A percentile compares a stretch with the other conserved stretches of the same genome.
phyloP scores from a whole-genome alignment of 2,329 filamentous ascomycete species.

The Diaporthe sp. region DNA sequence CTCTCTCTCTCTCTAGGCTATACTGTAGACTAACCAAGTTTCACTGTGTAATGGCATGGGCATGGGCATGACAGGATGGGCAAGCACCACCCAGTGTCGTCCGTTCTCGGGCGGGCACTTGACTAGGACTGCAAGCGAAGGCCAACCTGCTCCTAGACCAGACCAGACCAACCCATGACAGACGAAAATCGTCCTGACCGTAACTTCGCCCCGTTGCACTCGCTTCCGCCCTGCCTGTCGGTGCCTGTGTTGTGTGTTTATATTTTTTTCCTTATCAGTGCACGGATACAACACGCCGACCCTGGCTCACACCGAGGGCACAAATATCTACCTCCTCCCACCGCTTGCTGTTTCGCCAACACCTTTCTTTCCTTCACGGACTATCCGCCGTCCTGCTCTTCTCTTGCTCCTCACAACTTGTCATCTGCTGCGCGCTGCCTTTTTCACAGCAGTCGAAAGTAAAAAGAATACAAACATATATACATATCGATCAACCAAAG shows the following conservation, averaged over 20 bases:
- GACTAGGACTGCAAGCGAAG: conserved; percentile 12
- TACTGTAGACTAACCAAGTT: conserved; percentile 2
- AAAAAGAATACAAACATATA: background rate
- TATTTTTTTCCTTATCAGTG: conserved; percentile 7
- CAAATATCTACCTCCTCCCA: conserved; percentile 34
- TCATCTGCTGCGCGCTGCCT: background rate
- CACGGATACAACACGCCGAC: conserved; percentile 4
- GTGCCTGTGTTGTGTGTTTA: conserved; percentile 1
- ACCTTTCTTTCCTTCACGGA: background rate
- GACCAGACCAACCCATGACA: conserved; percentile 6
- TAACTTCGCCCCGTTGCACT: conserved; percentile 32
- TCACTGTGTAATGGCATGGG: conserved; percentile 8
- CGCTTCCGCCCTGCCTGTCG: conserved; percentile 9
- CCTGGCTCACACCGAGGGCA: conserved; percentile 15
- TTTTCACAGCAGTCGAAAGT: background rate
- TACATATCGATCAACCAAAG: background rate
- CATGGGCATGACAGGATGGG: conserved; percentile 6
- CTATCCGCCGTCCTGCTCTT: background rate
- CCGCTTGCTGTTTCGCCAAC: conserved; percentile 13
- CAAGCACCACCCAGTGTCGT: conserved; percentile 16
- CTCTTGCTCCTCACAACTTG: background rate
- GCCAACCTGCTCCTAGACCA: conserved; percentile 3
- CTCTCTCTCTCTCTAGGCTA: background rate
- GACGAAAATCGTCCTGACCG: conserved; percentile 27
- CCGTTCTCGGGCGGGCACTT: conserved; percentile 15